Evolutionary conservation across 176 grass and related monocot species (phyloP).

Genomic region (Triticum aestivum): IWGSC_CS_RefSeq_v2.1 NC_057796.1:443574841-443575340

Average conservation of each 20-base stretch:
- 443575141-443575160: constrained; percentile 70
- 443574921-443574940: constrained; percentile 95
- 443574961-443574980: constrained; percentile 80
- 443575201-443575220: constrained; percentile 80
- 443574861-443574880: constrained; percentile 93
- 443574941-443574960: constrained; percentile 88
- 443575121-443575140: constrained; percentile 74
- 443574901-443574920: constrained; percentile 88
- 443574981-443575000: constrained; percentile 96
- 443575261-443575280: constrained; percentile 95
- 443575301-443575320: constrained; percentile 90
- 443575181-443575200: constrained; percentile 56
- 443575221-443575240: constrained; percentile 93
- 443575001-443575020: constrained; percentile 81
- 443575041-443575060: constrained; percentile 77
- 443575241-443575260: constrained; percentile 94
- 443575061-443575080: constrained; percentile 84
- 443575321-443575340: constrained; percentile 87
- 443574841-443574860: constrained; percentile 82
- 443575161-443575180: constrained; percentile 67
- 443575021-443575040: constrained; percentile 73
- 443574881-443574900: constrained; percentile 95
- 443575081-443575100: constrained; percentile 97
- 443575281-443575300: constrained; percentile 85
- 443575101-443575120: constrained; percentile 98